phyloP scores from a whole-genome alignment of 805 yeast species.

The Suhomyces tanzawaensis region DNA sequence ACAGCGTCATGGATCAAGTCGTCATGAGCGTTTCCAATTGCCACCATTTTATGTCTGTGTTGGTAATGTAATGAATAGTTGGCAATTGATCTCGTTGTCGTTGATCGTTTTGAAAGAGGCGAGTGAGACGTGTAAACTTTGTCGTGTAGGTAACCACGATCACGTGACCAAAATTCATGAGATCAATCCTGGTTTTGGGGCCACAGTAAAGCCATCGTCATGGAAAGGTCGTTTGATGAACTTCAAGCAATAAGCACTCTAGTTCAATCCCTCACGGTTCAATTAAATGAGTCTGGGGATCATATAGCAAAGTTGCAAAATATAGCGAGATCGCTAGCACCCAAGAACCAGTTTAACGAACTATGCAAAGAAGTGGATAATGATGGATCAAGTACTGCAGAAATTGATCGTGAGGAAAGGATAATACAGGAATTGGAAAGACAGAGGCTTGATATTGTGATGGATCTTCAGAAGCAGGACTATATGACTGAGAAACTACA shows the following conservation, averaged over 20 bases:
- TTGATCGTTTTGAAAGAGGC: background rate
- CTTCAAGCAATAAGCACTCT: constrained; percentile 15
- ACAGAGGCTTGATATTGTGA: constrained; percentile 28
- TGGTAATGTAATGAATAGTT: background rate
- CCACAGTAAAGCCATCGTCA: constrained; percentile 1
- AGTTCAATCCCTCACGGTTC: constrained; percentile 17
- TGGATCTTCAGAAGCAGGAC: constrained; percentile 42
- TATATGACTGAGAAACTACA: constrained; percentile 27
- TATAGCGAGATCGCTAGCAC: constrained; percentile 18
- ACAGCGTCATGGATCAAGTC: constrained; percentile 96
- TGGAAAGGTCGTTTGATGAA: constrained; percentile 22
- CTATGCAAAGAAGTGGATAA: too few relatives aligned
- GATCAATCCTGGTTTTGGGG: too few relatives aligned
- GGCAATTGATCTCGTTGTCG: background rate
- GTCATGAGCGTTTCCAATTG: constrained; percentile 87
- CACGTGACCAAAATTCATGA: too few relatives aligned
- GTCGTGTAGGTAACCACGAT: background rate
- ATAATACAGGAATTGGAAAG: constrained; percentile 20
- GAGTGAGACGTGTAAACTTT: constrained; percentile 1
- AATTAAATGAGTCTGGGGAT: constrained; percentile 19
- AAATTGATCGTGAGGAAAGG: constrained; percentile 5
- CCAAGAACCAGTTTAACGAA: constrained; percentile 14
- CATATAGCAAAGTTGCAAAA: constrained; percentile 18
- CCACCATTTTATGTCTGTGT: constrained; percentile 51
- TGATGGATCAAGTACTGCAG: too few relatives aligned